Evolutionary conservation across 2,329 filamentous ascomycete genomes (phyloP).

Genomic region (Cordyceps cateniannulata): DNA sequence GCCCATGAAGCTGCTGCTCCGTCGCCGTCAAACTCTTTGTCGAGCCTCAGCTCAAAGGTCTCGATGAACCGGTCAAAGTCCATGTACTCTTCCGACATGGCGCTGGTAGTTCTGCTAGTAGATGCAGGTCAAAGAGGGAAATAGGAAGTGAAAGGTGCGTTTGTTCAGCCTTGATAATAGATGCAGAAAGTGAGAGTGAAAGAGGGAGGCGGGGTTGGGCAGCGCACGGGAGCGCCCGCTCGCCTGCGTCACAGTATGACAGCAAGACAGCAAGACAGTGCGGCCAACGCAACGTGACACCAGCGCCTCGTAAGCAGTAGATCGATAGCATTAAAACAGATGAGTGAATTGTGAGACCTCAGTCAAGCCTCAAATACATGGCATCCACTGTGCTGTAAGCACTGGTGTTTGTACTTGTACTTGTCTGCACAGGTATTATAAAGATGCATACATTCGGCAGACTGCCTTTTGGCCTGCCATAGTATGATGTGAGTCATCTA

Average conservation of each 20-base stretch:
- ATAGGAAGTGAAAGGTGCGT: not conserved
- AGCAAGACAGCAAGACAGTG: not conserved
- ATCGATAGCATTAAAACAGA: no score
- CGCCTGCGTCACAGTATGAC: not conserved
- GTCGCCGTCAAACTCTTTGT: conserved; percentile 4
- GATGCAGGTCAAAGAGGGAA: not conserved
- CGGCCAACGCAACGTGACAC: no score
- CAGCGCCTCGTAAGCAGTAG: no score
- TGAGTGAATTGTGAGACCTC: no score
- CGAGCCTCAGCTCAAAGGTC: conserved; percentile 5
- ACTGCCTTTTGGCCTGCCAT: no score
- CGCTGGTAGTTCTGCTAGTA: not conserved
- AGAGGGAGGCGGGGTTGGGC: not conserved
- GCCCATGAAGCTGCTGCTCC: not conserved
- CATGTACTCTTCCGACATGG: conserved; percentile 8
- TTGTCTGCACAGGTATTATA: no score
- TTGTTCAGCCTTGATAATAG: not conserved
- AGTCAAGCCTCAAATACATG: no score
- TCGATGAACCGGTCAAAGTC: conserved; percentile 9
- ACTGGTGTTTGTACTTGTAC: no score
- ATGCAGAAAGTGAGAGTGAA: not conserved
- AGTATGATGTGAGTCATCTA: not conserved
- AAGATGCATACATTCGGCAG: no score
- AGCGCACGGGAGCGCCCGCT: not conserved
- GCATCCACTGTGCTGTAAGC: no score